Percentiles rank a stretch among this genome's conserved stretches.
Conservation (phyloP, 1,284 basidiomycete species). For the Papiliotrema terrestris region DNA sequence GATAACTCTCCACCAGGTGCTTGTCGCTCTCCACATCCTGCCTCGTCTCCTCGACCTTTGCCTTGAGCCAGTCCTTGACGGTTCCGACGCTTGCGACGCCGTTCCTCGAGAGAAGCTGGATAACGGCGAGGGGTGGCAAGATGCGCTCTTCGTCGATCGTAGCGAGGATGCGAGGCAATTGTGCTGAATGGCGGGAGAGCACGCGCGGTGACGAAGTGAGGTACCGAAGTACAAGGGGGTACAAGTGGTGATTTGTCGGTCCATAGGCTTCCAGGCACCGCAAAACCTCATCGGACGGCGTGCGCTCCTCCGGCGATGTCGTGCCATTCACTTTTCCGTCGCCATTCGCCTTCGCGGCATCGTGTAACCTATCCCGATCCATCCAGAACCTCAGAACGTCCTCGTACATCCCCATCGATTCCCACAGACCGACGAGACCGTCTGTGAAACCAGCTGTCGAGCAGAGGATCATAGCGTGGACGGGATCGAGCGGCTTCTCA, state of each 20-base stretch:
- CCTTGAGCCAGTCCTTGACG: slow-evolving; percentile 82
- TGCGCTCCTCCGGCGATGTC: not conserved
- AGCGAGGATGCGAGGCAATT: slow-evolving; percentile 68
- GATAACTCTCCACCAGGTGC: slow-evolving; percentile 78
- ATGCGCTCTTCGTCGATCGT: slow-evolving; percentile 74
- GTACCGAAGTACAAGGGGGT: slow-evolving; percentile 84
- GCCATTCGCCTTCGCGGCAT: no score
- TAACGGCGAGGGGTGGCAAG: slow-evolving; percentile 80
- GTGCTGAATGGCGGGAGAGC: slow-evolving; percentile 64
- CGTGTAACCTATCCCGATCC: slow-evolving; percentile 55
- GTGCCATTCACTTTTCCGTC: not conserved
- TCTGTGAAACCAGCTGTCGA: slow-evolving; percentile 74
- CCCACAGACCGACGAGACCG: slow-evolving; percentile 86
- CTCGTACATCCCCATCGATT: slow-evolving; percentile 92
- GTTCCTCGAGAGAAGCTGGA: slow-evolving; percentile 83
- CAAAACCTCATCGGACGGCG: slow-evolving; percentile 66
- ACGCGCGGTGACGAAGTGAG: slow-evolving; percentile 73
- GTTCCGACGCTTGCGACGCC: slow-evolving; percentile 83
- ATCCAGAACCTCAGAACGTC: slow-evolving; percentile 92
- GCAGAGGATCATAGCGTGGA: slow-evolving; percentile 89
- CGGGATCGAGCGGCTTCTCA: slow-evolving; percentile 76
- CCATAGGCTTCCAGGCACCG: slow-evolving; percentile 72
- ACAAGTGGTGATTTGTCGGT: slow-evolving; percentile 65
- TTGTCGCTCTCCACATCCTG: slow-evolving; percentile 90
- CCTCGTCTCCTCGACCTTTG: slow-evolving; percentile 66